phyloP scores from a whole-genome alignment of 2,329 filamentous ascomycete species.

The Monilinia vaccinii-corymbosi region DNA sequence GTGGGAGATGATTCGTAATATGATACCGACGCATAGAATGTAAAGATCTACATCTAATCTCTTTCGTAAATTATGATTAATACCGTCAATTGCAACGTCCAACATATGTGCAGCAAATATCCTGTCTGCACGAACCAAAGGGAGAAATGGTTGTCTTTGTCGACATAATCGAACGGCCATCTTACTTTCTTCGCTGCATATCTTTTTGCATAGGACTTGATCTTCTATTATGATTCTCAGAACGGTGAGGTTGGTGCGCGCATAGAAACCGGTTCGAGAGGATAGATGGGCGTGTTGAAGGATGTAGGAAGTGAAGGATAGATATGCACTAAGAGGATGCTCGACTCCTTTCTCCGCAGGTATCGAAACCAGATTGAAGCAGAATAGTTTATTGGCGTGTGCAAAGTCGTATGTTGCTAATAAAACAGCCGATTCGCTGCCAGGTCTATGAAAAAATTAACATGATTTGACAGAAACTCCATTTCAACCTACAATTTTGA shows the following conservation, averaged over 20 bases:
- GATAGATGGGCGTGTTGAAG: slow-evolving; percentile 89
- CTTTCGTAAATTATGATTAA: slow-evolving; percentile 87
- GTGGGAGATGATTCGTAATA: slow-evolving; percentile 75
- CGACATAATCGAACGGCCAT: slow-evolving; percentile 73
- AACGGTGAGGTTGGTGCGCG: slow-evolving; percentile 75
- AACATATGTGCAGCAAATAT: slow-evolving; percentile 68
- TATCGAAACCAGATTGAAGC: slow-evolving; percentile 67
- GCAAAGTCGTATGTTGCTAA: slow-evolving; percentile 88
- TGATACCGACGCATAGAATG: slow-evolving; percentile 68
- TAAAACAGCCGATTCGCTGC: slow-evolving; percentile 67
- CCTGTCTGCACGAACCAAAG: slow-evolving; percentile 62
- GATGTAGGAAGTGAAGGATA: slow-evolving; percentile 87
- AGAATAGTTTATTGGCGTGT: slow-evolving; percentile 92
- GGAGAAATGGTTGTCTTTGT: slow-evolving; percentile 79
- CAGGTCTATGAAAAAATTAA: slow-evolving; percentile 49
- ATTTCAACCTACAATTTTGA: slow-evolving; percentile 55
- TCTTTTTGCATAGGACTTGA: slow-evolving; percentile 65
- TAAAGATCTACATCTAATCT: slow-evolving; percentile 81
- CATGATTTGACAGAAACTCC: not conserved
- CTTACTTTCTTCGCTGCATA: slow-evolving; percentile 73
- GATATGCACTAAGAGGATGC: slow-evolving; percentile 68
- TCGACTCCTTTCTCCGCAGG: slow-evolving; percentile 56
- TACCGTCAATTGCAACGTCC: slow-evolving; percentile 80
- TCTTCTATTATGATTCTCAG: slow-evolving; percentile 85
- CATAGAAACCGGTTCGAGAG: slow-evolving; percentile 67